Base-by-base conservation (phyloP, 2,329 filamentous ascomycete genomes). In the Penicillium sp. region DNA sequence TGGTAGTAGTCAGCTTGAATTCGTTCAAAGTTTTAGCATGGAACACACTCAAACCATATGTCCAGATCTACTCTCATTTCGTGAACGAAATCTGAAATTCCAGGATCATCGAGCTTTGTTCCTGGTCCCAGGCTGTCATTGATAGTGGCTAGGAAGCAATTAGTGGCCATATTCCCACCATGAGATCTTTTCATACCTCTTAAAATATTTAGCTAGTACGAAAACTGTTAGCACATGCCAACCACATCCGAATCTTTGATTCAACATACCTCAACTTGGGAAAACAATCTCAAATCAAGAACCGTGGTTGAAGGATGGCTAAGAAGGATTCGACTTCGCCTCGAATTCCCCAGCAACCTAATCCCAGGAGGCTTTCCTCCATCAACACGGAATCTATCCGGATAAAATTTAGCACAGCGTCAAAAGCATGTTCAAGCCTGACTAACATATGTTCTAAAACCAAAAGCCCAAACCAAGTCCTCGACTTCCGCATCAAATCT, bases 381-480 rank as follows among this genome's bases (percentile, higher is more conserved):
- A 58, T 80, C 77, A 10, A 80, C 72, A 3, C 75, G 73, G 16
- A 79, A 72, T 58, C 71, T 72, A 50, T 1, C 0, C 11, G 39
- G 29, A 13, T 4, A 21, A 10, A 4, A 39, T 26, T 29, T 10
- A 21, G 29, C 8, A 13, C 11, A 14, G 8, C 1, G 11, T 31
- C 13, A 7, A 42, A 16, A 5, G 5, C 14, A 11, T 21, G 1
- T 3, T 14, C n/a, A 13, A 33, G 25, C 2, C 2, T 3, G 29
- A 37, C 31, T 57, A 53, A 75, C 62, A 81, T 83, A 58, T 83
- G 77, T 25, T 83, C 81, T 11, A 84, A 67, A 21, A 84, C 79
- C 56, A 83, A 76, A 4, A 83, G 72, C 3, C 79, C 80, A 65
- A 83, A 79, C 81, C 82, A 84, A 0, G 81, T 77, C 39, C 82